A percentile compares a stretch with the other conserved stretches of the same genome.
These are phyloP conservation scores for Naegleria fowleri DNA, from an alignment of 208 protist genomes.

Conservation along the genomic window DNA sequence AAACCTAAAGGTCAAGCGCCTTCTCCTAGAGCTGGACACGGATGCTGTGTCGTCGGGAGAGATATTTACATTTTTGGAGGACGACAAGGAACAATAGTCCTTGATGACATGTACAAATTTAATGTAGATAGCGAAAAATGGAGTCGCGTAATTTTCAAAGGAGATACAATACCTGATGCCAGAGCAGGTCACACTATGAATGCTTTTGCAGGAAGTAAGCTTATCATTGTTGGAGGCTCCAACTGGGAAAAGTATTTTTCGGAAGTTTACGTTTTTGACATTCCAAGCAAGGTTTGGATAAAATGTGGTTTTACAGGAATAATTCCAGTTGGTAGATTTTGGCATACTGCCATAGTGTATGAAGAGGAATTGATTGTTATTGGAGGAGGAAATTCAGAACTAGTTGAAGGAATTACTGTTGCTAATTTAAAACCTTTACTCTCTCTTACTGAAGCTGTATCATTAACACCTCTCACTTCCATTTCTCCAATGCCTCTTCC, in stretches of 20 bases:
- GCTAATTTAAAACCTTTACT: neutral
- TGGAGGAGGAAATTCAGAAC: neutral
- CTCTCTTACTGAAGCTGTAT: neutral
- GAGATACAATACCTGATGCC: neutral
- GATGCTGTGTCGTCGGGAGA: neutral
- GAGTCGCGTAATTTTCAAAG: neutral
- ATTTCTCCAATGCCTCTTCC: neutral
- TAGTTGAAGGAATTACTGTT: neutral
- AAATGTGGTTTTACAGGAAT: neutral
- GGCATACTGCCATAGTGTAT: neutral
- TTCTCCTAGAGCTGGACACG: neutral
- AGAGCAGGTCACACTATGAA: neutral
- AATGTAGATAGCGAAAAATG: neutral
- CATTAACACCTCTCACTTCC: neutral
- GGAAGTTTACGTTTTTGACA: neutral
- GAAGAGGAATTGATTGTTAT: neutral
- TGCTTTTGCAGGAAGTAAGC: neutral
- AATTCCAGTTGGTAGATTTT: neutral
- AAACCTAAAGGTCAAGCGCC: neutral
- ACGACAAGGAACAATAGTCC: neutral
- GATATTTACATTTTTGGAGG: conserved; percentile 25
- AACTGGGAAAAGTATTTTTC: neutral
- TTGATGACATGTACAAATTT: neutral
- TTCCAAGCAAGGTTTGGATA: neutral
- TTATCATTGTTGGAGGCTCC: neutral